Base-by-base conservation (phyloP, 331 rosid species). In the Arachis monticola region DNA sequence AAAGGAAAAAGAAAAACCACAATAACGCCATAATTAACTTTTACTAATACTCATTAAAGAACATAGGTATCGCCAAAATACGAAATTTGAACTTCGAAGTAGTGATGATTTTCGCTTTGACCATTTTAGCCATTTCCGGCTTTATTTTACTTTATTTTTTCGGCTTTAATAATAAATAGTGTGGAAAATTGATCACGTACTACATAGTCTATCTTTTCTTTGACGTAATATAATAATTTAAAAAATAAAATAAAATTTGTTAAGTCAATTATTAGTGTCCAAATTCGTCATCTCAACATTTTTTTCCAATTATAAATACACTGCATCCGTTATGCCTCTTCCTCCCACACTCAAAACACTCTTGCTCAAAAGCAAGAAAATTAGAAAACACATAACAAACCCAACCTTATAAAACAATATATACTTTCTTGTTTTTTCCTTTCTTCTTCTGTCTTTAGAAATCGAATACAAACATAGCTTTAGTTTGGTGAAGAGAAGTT, bases 291-390 rank as follows among this genome's bases (percentile, higher is more conserved):
- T 74, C 66, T 4, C 42, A 47, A 53, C 60, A 1, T 3, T 62
- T 80, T 67, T 51, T 70, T 14, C 4, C 7, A 31, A 41, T 70
- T 80, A 80, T 80, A 80, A 80, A 80, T 80, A 80, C 52, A 76
- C 68, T 3, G 45, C 70, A 47, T 50, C 68, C 52, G 45, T 31
- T 40, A 32, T 50, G 45, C 52, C 71, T 73, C 74, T 42, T 14
- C 10, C 70, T 32, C 60, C 10, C 53, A 10, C 62, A 52, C 79
- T 47, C 65, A 79, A 46, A 35, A 69, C 55, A 27, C 64, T 7
- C 5, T 69, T 60, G 64, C 72, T 31, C 55, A 64, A 38, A 38
- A 61, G 8, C 77, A 44, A 61, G 8, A 8, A 52, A 17, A 17
- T 17, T 17, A 17, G 22, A 17, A 17, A 17, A 17, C 22, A 17